These are phyloP conservation scores for Coemansia sp. DNA, from an alignment of 192 early-diverging fungal genomes.

Conservation along the genomic window DNA sequence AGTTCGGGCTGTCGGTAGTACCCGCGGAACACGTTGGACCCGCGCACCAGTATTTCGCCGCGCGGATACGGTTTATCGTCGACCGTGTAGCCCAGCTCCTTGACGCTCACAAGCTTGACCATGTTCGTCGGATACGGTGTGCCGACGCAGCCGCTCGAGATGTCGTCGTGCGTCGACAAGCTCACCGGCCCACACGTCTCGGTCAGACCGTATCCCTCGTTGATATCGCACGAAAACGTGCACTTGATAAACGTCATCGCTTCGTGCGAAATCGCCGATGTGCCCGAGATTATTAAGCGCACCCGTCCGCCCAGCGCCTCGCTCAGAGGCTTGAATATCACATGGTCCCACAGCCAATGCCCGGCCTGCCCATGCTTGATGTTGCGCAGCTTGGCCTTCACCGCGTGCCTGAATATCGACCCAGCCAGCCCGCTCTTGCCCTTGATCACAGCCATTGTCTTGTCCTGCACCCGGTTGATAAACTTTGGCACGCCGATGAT, in stretches of 20 bases:
- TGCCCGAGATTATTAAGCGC: constrained; percentile 72
- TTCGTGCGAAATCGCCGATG: constrained; percentile 81
- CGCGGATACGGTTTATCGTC: constrained; percentile 80
- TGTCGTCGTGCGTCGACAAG: constrained; percentile 58
- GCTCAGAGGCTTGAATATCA: constrained; percentile 73
- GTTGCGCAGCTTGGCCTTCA: constrained; percentile 50
- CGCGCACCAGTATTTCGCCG: constrained; percentile 86
- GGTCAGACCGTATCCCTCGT: constrained; percentile 93
- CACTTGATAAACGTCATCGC: constrained; percentile 84
- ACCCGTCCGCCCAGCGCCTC: constrained; percentile 76
- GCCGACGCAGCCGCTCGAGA: constrained; percentile 71
- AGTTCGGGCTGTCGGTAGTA: constrained; percentile 84
- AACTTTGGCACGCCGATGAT: constrained; percentile 82
- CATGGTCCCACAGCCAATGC: constrained; percentile 84
- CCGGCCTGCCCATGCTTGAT: constrained; percentile 59
- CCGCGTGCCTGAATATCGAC: constrained; percentile 55
- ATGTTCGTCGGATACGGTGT: constrained; percentile 66
- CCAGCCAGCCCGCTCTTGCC: constrained; percentile 64
- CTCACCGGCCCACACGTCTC: constrained; percentile 66
- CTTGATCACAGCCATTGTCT: constrained; percentile 60
- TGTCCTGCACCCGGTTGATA: constrained; percentile 84
- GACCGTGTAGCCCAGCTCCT: constrained; percentile 82
- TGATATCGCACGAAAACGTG: constrained; percentile 72
- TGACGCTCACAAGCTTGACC: constrained; percentile 86
- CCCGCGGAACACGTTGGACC: constrained; percentile 73